phyloP scores from a whole-genome alignment of 2,329 filamentous ascomycete genomes.

The Aspergillus candidus region DNA sequence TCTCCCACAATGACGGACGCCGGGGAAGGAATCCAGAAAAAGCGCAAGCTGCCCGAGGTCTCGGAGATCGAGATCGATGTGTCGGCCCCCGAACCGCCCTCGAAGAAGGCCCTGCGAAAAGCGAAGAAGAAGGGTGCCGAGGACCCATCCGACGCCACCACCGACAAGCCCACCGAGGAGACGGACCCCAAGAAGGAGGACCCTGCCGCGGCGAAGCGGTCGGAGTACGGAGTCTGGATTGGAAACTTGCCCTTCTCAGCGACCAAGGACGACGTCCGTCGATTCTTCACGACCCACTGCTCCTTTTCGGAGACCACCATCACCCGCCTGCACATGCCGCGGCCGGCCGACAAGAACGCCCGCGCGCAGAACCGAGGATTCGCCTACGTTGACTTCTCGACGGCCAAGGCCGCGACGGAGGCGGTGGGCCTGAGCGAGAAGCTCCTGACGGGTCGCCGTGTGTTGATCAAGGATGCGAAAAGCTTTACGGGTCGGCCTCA shows the following conservation, averaged over 20 bases:
- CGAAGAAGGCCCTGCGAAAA: conserved; percentile 84
- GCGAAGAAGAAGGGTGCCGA: conserved; percentile 62
- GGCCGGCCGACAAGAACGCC: conserved; percentile 45
- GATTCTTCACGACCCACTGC: conserved; percentile 70
- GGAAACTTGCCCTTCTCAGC: conserved; percentile 86
- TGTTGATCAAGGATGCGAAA: conserved; percentile 89
- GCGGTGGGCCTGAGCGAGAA: conserved; percentile 83
- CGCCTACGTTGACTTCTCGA: conserved; percentile 88
- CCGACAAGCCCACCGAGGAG: conserved; percentile 37
- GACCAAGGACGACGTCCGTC: conserved; percentile 66
- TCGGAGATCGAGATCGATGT: conserved; percentile 83
- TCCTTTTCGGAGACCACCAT: conserved; percentile 64
- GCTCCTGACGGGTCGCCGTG: conserved; percentile 65
- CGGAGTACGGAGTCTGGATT: conserved; percentile 86
- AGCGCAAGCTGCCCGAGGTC: conserved; percentile 60
- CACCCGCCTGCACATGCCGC: conserved; percentile 77
- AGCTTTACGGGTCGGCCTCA: conserved; percentile 85
- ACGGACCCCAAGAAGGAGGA: conserved; percentile 21
- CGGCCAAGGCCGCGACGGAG: conserved; percentile 60
- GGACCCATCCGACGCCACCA: conserved; percentile 16
- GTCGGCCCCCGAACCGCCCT: conserved; percentile 82
- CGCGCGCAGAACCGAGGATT: conserved; percentile 80
- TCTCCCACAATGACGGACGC: conserved; percentile 21
- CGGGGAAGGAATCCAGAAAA: conserved; percentile 43
- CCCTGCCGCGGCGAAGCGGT: conserved; percentile 47